Conservation (phyloP, 495 filamentous ascomycete species). For the Aspergillus hancockii region DNA sequence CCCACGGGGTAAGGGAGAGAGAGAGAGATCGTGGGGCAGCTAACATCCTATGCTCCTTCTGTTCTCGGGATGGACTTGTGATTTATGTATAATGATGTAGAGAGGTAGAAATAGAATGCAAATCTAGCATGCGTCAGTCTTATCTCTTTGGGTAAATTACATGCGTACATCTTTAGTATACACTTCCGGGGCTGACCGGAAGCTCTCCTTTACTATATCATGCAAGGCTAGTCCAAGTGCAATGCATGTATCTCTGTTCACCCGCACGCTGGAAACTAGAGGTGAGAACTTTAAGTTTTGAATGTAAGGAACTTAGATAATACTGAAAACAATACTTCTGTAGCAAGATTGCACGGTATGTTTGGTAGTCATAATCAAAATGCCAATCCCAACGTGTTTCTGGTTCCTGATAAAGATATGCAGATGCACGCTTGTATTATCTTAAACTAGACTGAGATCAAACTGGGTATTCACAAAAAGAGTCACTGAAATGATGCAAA, state of each 20-base stretch:
- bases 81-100: background rate
- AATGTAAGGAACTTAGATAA: background rate
- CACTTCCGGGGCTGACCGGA: background rate
- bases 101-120: background rate
- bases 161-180: background rate
- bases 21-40: background rate
- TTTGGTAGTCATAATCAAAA: background rate
- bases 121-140: no score
- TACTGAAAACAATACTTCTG: background rate
- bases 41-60: background rate
- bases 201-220: background rate
- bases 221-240: background rate
- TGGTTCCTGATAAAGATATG: background rate
- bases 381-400: background rate
- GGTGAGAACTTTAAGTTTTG: background rate
- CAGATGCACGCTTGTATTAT: background rate
- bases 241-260: background rate
- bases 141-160: background rate
- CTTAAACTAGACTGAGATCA: background rate
- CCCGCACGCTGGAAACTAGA: background rate
- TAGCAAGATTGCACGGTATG: background rate
- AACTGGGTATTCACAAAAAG: background rate
- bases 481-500: background rate
- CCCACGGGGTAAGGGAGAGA: slow-evolving; percentile 36
- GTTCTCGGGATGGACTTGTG: background rate